Percentiles rank a stretch among this genome's conserved stretches.
phyloP scores from a whole-genome alignment of 345 rosid species.

The Psidium guajava region DNA sequence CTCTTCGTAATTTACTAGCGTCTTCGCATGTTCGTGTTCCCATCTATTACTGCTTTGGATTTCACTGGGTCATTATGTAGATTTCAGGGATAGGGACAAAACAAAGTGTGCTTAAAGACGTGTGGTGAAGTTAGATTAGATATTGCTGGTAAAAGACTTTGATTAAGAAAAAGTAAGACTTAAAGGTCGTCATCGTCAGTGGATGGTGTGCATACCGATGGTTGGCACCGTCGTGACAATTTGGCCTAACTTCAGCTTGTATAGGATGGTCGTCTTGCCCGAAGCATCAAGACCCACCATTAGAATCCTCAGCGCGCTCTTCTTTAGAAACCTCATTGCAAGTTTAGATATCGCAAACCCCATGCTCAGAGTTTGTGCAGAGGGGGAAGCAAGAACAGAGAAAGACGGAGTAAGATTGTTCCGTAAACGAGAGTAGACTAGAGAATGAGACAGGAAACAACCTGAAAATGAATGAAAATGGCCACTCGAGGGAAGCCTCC shows the following conservation, averaged over 20 bases:
- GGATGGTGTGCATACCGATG: conserved; percentile 22
- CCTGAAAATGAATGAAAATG: not conserved
- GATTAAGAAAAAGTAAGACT: not conserved
- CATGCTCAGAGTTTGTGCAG: conserved; percentile 6
- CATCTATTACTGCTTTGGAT: not conserved
- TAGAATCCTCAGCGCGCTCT: conserved; percentile 24
- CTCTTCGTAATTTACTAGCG: not conserved
- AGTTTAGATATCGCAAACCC: conserved; percentile 30
- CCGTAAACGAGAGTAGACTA: not conserved
- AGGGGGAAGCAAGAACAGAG: not conserved
- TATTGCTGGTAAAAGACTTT: not conserved
- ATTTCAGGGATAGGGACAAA: not conserved
- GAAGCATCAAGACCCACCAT: conserved; percentile 75
- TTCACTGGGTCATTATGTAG: not conserved
- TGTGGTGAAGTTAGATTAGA: not conserved
- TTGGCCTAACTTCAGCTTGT: conserved; percentile 61
- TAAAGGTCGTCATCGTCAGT: not conserved
- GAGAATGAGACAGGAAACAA: not conserved
- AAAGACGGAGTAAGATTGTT: not conserved
- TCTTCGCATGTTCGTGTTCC: not conserved
- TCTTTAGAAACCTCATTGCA: conserved; percentile 29
- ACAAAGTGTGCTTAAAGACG: not conserved
- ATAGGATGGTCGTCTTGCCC: conserved; percentile 64
- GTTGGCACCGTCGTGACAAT: conserved; percentile 47
- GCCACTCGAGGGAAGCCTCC: not conserved